A percentile compares a stretch with the other conserved stretches of the same genome.
Evolutionary conservation across 805 yeast species (phyloP).

Genomic region (Candida peoriensis): DNA sequence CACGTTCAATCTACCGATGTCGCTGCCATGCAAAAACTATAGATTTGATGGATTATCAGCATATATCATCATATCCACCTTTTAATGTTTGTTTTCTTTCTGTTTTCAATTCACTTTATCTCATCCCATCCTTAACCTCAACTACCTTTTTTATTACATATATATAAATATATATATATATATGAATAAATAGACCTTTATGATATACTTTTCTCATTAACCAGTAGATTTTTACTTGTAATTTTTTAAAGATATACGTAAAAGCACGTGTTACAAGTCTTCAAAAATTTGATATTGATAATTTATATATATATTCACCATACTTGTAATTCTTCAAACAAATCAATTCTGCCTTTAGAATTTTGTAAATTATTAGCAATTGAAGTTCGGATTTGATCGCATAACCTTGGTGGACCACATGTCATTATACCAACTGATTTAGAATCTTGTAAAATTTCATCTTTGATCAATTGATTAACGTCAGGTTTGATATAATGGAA

Average conservation of each 20-base stretch:
- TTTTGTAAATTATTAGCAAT: constrained; percentile 38
- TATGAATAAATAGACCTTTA: no score
- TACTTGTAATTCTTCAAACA: constrained; percentile 67
- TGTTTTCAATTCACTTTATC: neutral
- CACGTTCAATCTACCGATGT: constrained; percentile 98
- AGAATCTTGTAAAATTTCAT: constrained; percentile 31
- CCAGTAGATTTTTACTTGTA: no score
- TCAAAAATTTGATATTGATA: no score
- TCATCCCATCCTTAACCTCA: neutral
- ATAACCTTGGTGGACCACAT: constrained; percentile 61
- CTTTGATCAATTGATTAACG: constrained; percentile 30
- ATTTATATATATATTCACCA: no score
- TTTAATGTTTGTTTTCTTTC: constrained; percentile 7
- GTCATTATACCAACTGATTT: constrained; percentile 45
- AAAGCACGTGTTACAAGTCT: no score
- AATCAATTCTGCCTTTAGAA: constrained; percentile 50
- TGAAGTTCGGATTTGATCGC: constrained; percentile 45
- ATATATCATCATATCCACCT: no score
- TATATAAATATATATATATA: no score
- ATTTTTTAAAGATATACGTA: no score
- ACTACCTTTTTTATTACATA: no score
- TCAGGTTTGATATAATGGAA: constrained; percentile 45
- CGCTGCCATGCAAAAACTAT: constrained; percentile 98
- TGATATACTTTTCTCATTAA: no score
- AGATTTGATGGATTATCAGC: no score